phyloP scores from a whole-genome alignment of 768 basidiomycete genomes.

The Amanita pseudoporphyria region DNA sequence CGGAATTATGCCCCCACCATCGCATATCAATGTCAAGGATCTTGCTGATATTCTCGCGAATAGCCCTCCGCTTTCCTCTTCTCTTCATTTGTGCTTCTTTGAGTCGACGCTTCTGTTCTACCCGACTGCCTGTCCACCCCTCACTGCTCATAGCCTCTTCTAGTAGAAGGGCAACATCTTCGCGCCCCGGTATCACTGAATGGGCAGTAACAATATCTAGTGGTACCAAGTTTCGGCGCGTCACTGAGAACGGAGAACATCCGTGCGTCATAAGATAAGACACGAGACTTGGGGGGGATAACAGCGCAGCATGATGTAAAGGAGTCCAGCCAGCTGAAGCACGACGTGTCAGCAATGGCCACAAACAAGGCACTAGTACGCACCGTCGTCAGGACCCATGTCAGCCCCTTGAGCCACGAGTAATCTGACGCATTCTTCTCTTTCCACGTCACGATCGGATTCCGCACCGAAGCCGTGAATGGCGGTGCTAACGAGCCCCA shows the following conservation, averaged over 20 bases:
- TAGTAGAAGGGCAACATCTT: conserved; percentile 79
- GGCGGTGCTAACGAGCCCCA: conserved; percentile 66
- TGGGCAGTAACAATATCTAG: conserved; percentile 87
- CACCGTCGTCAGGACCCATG: conserved; percentile 57
- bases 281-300: conserved; percentile 84
- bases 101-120: conserved; percentile 56
- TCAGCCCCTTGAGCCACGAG: conserved; percentile 74
- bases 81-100: conserved; percentile 50
- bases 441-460: conserved; percentile 75
- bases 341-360: conserved; percentile 4
- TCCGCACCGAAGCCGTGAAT: conserved; percentile 81
- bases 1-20: conserved; percentile 59
- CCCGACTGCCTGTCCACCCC: conserved; percentile 73
- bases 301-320: conserved; percentile 82
- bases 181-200: conserved; percentile 69
- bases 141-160: conserved; percentile 82
- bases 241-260: conserved; percentile 72
- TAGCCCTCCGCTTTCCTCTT: conserved; percentile 38
- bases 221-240: conserved; percentile 73
- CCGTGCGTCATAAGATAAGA: conserved; percentile 91
- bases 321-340: conserved; percentile 86
- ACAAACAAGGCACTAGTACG: neutral
- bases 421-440: conserved; percentile 82
- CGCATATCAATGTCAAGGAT: conserved; percentile 44
- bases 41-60: conserved; percentile 51